Evolutionary conservation across 257 asterid genomes (phyloP).

Genomic region (Gentiana dahurica): DNA sequence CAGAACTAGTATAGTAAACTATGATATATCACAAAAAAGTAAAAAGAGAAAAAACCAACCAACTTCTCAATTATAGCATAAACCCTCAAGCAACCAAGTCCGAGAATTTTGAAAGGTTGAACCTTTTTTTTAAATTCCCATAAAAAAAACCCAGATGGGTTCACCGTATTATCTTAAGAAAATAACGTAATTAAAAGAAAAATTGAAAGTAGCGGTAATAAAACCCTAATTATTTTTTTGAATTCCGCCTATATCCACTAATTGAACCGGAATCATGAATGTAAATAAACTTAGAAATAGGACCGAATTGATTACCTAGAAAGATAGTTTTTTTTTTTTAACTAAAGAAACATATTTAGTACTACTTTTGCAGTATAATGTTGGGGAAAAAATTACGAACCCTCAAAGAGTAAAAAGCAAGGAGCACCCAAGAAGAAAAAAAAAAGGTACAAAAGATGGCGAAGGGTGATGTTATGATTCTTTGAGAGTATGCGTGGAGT

Average conservation of each 20-base stretch:
- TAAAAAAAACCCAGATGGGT: constrained; percentile 14
- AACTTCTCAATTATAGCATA: constrained; percentile 16
- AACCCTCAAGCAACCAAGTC: constrained; percentile 24
- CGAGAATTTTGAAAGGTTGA: constrained; percentile 16
- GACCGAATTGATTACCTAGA: not conserved
- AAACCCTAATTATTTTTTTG: constrained; percentile 18
- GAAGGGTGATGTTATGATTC: too few species aligned
- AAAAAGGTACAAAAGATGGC: too few species aligned
- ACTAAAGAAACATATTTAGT: not conserved
- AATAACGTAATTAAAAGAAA: not conserved
- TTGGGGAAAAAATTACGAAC: not conserved
- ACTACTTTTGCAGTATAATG: not conserved
- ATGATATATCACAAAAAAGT: too few species aligned
- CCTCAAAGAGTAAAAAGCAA: too few species aligned
- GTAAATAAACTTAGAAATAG: constrained; percentile 4
- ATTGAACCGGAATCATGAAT: constrained; percentile 1
- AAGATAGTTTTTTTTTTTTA: not conserved
- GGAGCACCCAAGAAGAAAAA: too few species aligned
- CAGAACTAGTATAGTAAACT: too few species aligned
- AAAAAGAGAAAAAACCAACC: not conserved
- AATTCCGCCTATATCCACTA: not conserved
- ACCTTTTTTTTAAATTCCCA: constrained; percentile 7
- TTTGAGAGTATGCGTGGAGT: too few species aligned
- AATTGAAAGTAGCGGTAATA: constrained; percentile 5
- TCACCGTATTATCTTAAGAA: constrained; percentile 3